Percentiles rank a stretch among this genome's conserved stretches.
phyloP scores from a whole-genome alignment of 192 early-diverging fungal genomes.

The Powellomyces hirtus region DNA sequence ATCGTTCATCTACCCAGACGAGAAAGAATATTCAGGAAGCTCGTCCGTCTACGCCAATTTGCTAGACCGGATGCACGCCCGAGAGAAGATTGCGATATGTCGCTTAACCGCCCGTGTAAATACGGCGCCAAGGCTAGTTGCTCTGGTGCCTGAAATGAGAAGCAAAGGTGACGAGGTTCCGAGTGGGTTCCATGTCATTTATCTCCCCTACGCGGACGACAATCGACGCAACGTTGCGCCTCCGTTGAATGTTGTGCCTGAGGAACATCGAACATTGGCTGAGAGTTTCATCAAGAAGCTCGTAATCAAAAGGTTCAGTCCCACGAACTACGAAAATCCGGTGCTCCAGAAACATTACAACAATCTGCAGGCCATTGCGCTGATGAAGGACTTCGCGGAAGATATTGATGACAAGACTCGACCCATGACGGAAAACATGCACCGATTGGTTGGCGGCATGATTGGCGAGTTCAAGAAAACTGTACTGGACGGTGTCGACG shows the following conservation, averaged over 20 bases:
- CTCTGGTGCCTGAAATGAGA: slow-evolving; percentile 66
- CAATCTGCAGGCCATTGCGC: slow-evolving; percentile 49
- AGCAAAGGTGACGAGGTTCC: slow-evolving; percentile 53
- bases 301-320: neutral
- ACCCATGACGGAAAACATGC: slow-evolving; percentile 20
- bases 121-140: slow-evolving; percentile 56
- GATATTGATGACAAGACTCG: slow-evolving; percentile 38
- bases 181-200: slow-evolving; percentile 65
- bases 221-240: slow-evolving; percentile 38
- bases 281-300: slow-evolving; percentile 35
- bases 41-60: slow-evolving; percentile 67
- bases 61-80: slow-evolving; percentile 53
- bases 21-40: slow-evolving; percentile 67
- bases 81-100: slow-evolving; percentile 68
- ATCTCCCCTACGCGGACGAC: slow-evolving; percentile 78
- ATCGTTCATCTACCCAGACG: slow-evolving; percentile 75
- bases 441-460: slow-evolving; percentile 8
- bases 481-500: neutral
- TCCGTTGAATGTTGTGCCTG: neutral
- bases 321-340: slow-evolving; percentile 44
- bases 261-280: slow-evolving; percentile 4
- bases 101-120: slow-evolving; percentile 55
- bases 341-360: slow-evolving; percentile 48
- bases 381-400: slow-evolving; percentile 31
- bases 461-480: slow-evolving; percentile 18